Conservation (phyloP, 805 yeast genomes). For the Lipomyces kockii region DNA sequence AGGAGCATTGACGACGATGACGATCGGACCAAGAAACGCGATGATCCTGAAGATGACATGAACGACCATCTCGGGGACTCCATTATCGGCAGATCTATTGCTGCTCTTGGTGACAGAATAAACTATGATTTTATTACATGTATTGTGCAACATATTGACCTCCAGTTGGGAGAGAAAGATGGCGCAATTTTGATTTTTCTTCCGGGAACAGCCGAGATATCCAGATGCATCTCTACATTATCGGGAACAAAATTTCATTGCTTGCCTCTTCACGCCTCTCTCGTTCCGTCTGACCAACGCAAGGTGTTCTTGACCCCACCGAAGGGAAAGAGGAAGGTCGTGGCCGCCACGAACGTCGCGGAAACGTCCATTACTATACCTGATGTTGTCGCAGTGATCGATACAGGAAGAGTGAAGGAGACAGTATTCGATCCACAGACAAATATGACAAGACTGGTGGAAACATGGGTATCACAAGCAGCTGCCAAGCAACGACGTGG, state of each 20-base stretch:
- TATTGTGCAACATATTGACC: slow-evolving; percentile 60
- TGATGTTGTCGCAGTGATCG: slow-evolving; percentile 90
- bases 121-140: slow-evolving; percentile 73
- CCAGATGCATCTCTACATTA: slow-evolving; percentile 57
- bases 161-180: slow-evolving; percentile 48
- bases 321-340: slow-evolving; percentile 67
- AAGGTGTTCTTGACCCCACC: slow-evolving; percentile 67
- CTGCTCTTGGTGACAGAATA: slow-evolving; percentile 45
- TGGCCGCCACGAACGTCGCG: slow-evolving; percentile 91
- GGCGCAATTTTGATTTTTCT: slow-evolving; percentile 77
- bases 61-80: slow-evolving; percentile 34
- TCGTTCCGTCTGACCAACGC: slow-evolving; percentile 80
- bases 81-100: slow-evolving; percentile 25
- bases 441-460: slow-evolving; percentile 72
- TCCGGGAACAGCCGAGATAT: slow-evolving; percentile 91
- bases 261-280: slow-evolving; percentile 87
- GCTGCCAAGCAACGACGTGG: slow-evolving; percentile 92
- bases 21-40: slow-evolving; percentile 1
- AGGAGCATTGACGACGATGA: slow-evolving; percentile 12
- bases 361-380: slow-evolving; percentile 97
- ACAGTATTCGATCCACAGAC: slow-evolving; percentile 69
- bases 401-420: slow-evolving; percentile 82
- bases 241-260: slow-evolving; percentile 48
- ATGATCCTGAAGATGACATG: slow-evolving; percentile 1
- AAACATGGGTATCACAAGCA: slow-evolving; percentile 87